A percentile compares a stretch with the other conserved stretches of the same genome.
Conservation (phyloP, 805 yeast genomes). For the Candida vartiovaarae region DNA sequence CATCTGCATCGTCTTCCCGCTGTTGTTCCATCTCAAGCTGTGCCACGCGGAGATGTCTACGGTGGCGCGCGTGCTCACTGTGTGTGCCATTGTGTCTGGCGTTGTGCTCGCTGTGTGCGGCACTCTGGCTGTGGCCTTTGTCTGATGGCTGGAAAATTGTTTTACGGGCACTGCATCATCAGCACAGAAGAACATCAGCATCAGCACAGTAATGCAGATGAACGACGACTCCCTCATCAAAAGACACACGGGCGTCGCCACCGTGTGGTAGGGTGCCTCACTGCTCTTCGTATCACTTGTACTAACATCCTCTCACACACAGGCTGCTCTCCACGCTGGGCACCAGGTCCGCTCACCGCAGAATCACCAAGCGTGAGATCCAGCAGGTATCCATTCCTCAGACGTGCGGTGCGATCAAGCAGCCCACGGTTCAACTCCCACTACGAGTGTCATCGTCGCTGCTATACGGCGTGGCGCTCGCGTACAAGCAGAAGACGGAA, state of each 20-base stretch:
- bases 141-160: conserved; percentile 2
- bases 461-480: conserved; percentile 39
- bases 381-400: conserved; percentile 34
- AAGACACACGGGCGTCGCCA: conserved; percentile 23
- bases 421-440: conserved; percentile 17
- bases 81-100: conserved; percentile 5
- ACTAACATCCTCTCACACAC: neutral
- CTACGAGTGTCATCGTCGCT: conserved; percentile 33
- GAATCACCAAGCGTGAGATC: conserved; percentile 28
- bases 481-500: conserved; percentile 42
- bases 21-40: conserved; percentile 52
- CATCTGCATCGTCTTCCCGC: conserved; percentile 65
- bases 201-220: conserved; percentile 5
- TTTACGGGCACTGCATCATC: neutral
- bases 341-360: conserved; percentile 23
- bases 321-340: conserved; percentile 37
- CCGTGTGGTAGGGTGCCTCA: conserved; percentile 22
- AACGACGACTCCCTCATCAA: conserved; percentile 19
- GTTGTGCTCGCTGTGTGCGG: conserved; percentile 16
- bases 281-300: neutral
- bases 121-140: conserved; percentile 20
- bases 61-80: conserved; percentile 17
- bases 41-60: conserved; percentile 31
- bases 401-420: conserved; percentile 28
- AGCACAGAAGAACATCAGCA: neutral